Evolutionary conservation across 805 yeast species (phyloP), one percentile per base, ranked within the genome.

Genomic region (Wickerhamomyces rabaulensis): DNA sequence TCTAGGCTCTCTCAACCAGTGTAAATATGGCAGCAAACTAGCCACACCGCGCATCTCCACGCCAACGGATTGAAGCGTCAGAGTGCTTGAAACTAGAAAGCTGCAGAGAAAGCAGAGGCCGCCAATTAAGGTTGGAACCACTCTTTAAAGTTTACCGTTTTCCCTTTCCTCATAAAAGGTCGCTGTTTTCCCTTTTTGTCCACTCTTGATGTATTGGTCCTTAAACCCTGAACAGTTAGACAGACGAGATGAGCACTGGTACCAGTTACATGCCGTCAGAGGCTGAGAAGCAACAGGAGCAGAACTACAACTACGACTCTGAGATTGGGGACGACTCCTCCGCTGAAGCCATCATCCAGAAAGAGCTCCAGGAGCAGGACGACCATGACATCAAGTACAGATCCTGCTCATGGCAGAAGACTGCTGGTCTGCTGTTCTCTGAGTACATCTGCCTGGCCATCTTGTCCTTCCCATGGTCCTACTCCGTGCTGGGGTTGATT

Each of bases 381-480:
- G 47, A 31, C 9, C 55, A 58, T 36, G 53, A 53, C 12, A 76
- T 78, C 60, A 68, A 77, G 57, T 78, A 75, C 53, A 62, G 75
- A 42, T 65, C 73, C 19, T 77, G 82, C 52, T 71, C 81, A 23
- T 79, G 83, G 83, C 75, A 72, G 52, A 75, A 70, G 50, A 77
- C 84, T 0, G 80, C 84, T 1, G 82, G 80, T n/a, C 66, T 79
- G 37, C 63, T 79, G 44, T 76, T 79, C 51, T 74, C 80, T 2
- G 84, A 79, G 58, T 79, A 79, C 58, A 77, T 79, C 27, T 80
- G 83, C 53, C 66, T 79, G 50, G 84, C 84, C 13, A 77, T 78
- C 48, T 71, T 79, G 79, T 75, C 82, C n/a, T 79, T 79, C 58
- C 85, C 85, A 0, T 78, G 83, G 82, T 75, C 82, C 10, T 79